Base-by-base conservation (phyloP, 2,329 filamentous ascomycete genomes). In the Sporothrix luriei region DNA sequence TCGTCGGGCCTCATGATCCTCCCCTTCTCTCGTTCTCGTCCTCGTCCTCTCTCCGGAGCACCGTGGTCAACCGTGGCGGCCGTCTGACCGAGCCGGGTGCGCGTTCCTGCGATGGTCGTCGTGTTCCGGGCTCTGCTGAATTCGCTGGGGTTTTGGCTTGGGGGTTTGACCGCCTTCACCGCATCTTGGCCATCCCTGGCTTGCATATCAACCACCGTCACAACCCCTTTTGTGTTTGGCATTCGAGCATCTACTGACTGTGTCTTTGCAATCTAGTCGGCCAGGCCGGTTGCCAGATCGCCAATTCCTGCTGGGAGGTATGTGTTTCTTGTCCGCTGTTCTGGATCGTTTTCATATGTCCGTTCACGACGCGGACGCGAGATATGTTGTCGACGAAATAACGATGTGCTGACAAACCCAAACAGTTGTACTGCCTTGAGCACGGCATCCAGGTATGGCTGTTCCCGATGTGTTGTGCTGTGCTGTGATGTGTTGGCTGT, bases 241-340 rank as follows among this genome's bases (percentile, higher is more conserved):
- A 13, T 11, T 29, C 14, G 14, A 21, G 21, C 10, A 26, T 38
- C 10, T 61, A 77, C 87, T 91, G 80, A 91, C 84, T 33, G 74
- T 76, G 78, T 74, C 78, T 82, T 62, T 21, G 66, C 81, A 73
- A 67, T 79, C 79, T 82, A 99, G 95, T 99, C 88, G 95, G 95
- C 85, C 95, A 99, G 89, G 95, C 95, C 82, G 95, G 95, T 91
- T 98, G 95, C 90, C 95, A 99, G 84, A 99, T 99, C 81, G 95
- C 94, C 85, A 99, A 99, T 88, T 95, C 95, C 78, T 98, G 95
- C 90, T 99, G 95, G 95, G 95, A 99, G 93, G 95, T 99, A 86
- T 86, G 92, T 71, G 65, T 33, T 19, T n/a, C 33, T 6, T n/a
- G n/a, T 6, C 40, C 61, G 59, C 29, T 4, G 40, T 21, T 1